These are phyloP conservation scores for Bipolaris sorokiniana DNA, from an alignment of 2,329 filamentous ascomycete genomes.

Conservation along the genomic window DNA sequence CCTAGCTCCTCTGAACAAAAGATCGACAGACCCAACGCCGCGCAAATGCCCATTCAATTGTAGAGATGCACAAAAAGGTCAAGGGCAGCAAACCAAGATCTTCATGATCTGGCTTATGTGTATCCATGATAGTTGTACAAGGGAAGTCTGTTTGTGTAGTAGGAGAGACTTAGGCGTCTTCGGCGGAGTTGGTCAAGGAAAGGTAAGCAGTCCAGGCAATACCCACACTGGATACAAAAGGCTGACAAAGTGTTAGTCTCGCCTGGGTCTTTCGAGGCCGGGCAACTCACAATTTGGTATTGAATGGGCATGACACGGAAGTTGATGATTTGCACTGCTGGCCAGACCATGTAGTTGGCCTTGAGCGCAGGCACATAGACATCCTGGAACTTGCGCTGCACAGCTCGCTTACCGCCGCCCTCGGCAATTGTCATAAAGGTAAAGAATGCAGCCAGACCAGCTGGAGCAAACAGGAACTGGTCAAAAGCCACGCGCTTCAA, in stretches of 20 bases:
- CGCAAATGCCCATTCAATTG: slow-evolving; percentile 26
- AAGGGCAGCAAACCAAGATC: slow-evolving; percentile 18
- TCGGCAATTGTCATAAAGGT: slow-evolving; percentile 96
- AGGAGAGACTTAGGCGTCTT: slow-evolving; percentile 60
- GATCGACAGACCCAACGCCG: slow-evolving; percentile 21
- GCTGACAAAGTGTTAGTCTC: slow-evolving; percentile 59
- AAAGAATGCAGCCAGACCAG: slow-evolving; percentile 88
- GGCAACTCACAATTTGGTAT: slow-evolving; percentile 83
- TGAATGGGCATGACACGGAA: slow-evolving; percentile 94
- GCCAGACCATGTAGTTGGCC: slow-evolving; percentile 96
- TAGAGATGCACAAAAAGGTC: slow-evolving; percentile 31
- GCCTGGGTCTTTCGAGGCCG: background rate
- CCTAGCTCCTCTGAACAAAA: slow-evolving; percentile 11
- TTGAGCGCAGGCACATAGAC: slow-evolving; percentile 94
- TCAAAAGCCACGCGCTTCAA: slow-evolving; percentile 91
- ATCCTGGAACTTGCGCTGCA: slow-evolving; percentile 85
- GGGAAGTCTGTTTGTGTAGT: slow-evolving; percentile 16
- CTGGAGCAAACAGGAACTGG: slow-evolving; percentile 89
- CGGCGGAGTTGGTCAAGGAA: slow-evolving; percentile 85
- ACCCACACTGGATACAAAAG: slow-evolving; percentile 93
- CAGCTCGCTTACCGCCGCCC: slow-evolving; percentile 80
- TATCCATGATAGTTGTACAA: slow-evolving; percentile 22
- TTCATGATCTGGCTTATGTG: slow-evolving; percentile 22
- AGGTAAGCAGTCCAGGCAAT: slow-evolving; percentile 98
- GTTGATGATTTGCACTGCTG: slow-evolving; percentile 93